These are phyloP conservation scores for Pugionium dolabratum DNA, from an alignment of 345 rosid genomes.

Conservation along the genomic window DNA sequence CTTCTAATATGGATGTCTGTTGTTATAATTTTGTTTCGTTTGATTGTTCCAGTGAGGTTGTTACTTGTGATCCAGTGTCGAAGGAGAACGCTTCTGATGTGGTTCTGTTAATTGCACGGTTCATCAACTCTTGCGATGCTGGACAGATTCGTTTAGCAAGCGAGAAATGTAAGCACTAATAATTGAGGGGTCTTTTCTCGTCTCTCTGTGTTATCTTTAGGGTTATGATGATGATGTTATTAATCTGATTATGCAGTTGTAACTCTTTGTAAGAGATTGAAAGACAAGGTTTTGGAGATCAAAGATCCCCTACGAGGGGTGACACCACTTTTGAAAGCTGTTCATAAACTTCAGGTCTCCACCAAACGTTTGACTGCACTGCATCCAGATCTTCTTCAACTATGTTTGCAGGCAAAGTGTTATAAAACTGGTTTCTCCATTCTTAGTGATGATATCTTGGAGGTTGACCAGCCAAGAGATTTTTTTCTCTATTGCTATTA, in stretches of 20 bases:
- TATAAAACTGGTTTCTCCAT: constrained; percentile 74
- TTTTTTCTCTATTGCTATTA: constrained; percentile 86
- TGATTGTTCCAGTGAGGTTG: too few species aligned
- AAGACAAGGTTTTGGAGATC: constrained; percentile 65
- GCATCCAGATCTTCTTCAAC: constrained; percentile 86
- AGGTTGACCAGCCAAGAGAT: constrained; percentile 87
- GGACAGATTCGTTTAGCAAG: constrained; percentile 71
- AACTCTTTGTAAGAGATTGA: constrained; percentile 70
- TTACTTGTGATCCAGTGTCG: neutral
- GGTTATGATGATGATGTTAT: constrained; percentile 22
- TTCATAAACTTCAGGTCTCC: constrained; percentile 70
- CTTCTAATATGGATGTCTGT: neutral
- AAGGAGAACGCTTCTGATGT: constrained; percentile 12
- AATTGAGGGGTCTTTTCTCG: constrained; percentile 5
- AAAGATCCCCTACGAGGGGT: constrained; percentile 74
- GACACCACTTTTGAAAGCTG: constrained; percentile 63
- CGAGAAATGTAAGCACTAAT: constrained; percentile 60
- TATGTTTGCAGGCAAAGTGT: constrained; percentile 71
- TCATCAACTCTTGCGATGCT: constrained; percentile 60
- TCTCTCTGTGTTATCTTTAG: neutral
- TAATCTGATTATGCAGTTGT: constrained; percentile 51
- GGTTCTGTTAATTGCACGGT: constrained; percentile 53
- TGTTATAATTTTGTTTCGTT: neutral
- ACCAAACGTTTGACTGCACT: constrained; percentile 73
- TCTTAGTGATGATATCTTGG: constrained; percentile 74